phyloP scores from a whole-genome alignment of 2,329 filamentous ascomycete species.

The Penicillium sumatraense region DNA sequence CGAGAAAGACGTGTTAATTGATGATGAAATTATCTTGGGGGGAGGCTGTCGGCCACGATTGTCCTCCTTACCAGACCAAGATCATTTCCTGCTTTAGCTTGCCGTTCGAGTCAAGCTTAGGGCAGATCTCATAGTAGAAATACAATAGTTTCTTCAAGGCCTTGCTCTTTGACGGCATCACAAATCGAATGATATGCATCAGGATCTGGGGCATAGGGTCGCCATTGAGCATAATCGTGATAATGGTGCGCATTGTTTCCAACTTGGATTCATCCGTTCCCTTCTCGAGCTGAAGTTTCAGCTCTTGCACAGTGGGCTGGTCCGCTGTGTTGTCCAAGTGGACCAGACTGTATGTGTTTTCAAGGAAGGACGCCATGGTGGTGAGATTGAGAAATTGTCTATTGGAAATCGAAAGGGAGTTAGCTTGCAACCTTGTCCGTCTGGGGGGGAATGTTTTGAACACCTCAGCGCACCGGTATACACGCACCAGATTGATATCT shows the following conservation, averaged over 20 bases:
- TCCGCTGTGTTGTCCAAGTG: slow-evolving; percentile 97
- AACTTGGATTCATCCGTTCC: slow-evolving; percentile 90
- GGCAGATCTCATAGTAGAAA: slow-evolving; percentile 99
- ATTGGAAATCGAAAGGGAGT: slow-evolving; percentile 37
- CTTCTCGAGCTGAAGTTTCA: slow-evolving; percentile 92
- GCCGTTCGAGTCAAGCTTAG: slow-evolving; percentile 86
- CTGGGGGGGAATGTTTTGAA: slow-evolving; percentile 35
- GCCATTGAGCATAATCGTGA: slow-evolving; percentile 97
- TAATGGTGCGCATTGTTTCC: slow-evolving; percentile 94
- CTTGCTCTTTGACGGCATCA: slow-evolving; percentile 99
- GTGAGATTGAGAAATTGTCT: slow-evolving; percentile 30
- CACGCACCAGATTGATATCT: slow-evolving; percentile 35
- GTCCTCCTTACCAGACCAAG: slow-evolving; percentile 78
- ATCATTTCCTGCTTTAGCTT: slow-evolving; percentile 99
- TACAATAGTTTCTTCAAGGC: slow-evolving; percentile 96
- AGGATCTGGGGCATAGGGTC: slow-evolving; percentile 93
- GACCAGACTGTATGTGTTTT: slow-evolving; percentile 94
- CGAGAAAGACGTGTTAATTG: slow-evolving; percentile 20
- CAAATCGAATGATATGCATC: slow-evolving; percentile 99
- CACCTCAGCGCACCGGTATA: slow-evolving; percentile 23
- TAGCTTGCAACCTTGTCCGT: slow-evolving; percentile 39
- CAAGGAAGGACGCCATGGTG: slow-evolving; percentile 92
- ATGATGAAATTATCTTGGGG: background rate
- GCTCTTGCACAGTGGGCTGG: slow-evolving; percentile 84
- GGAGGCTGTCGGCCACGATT: slow-evolving; percentile 4